A percentile compares a stretch with the other conserved stretches of the same genome.
Evolutionary conservation across 1,139 yeast species (phyloP).

Genomic region (Suhomyces maxii): DNA sequence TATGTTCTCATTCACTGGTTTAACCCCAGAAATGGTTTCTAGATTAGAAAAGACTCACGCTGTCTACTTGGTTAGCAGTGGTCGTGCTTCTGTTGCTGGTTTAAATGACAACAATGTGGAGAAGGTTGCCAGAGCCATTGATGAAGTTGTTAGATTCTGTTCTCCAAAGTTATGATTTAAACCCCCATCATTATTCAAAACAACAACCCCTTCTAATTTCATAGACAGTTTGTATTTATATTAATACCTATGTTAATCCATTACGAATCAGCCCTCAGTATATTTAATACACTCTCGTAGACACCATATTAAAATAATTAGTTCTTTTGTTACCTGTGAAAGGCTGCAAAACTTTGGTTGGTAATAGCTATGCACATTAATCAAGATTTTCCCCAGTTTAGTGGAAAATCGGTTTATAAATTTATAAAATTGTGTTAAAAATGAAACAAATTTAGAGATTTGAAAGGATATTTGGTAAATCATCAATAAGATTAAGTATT

Average conservation of each 20-base stretch:
- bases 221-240: neutral
- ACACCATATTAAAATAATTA: neutral
- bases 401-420: too few relatives aligned
- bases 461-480: too few relatives aligned
- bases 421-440: too few relatives aligned
- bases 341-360: too few relatives aligned
- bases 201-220: neutral
- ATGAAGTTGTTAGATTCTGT: conserved; percentile 63
- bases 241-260: neutral
- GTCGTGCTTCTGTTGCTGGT: conserved; percentile 95
- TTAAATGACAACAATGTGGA: conserved; percentile 78
- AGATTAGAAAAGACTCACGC: conserved; percentile 77
- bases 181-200: neutral
- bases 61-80: conserved; percentile 75
- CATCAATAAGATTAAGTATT: too few relatives aligned
- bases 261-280: too few relatives aligned
- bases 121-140: conserved; percentile 79
- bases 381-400: neutral
- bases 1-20: conserved; percentile 95
- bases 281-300: too few relatives aligned
- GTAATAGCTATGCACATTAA: too few relatives aligned
- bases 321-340: neutral
- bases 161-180: conserved; percentile 31
- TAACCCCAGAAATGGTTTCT: conserved; percentile 74
- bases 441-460: too few relatives aligned